These are phyloP conservation scores for Punctularia strigosozonata DNA, from an alignment of 768 basidiomycete genomes.

Conservation along the genomic window DNA sequence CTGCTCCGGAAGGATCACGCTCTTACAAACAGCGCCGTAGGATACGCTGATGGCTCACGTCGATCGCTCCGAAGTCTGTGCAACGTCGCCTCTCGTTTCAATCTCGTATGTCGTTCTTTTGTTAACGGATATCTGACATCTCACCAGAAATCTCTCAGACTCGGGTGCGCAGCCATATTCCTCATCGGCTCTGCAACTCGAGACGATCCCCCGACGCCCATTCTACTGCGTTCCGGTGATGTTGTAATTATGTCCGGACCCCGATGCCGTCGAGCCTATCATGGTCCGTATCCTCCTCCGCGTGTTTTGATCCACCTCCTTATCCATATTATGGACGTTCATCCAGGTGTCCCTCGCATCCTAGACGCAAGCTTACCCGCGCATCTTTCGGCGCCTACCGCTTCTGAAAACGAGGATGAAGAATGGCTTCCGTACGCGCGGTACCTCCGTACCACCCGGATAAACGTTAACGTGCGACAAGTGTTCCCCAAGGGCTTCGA, in stretches of 20 bases:
- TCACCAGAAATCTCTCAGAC: slow-evolving; percentile 27
- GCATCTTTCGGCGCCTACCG: slow-evolving; percentile 27
- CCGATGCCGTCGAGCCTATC: slow-evolving; percentile 76
- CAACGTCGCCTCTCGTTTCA: slow-evolving; percentile 85
- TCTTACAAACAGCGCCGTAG: too few relatives aligned
- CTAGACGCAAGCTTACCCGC: slow-evolving; percentile 69
- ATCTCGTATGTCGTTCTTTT: slow-evolving; percentile 58
- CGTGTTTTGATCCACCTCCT: background rate
- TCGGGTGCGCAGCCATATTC: slow-evolving; percentile 85
- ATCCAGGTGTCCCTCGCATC: slow-evolving; percentile 74
- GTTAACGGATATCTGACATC: background rate
- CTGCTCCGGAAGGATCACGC: too few relatives aligned
- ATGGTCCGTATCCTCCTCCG: slow-evolving; percentile 41
- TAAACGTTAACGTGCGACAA: slow-evolving; percentile 90
- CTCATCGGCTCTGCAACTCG: slow-evolving; percentile 80
- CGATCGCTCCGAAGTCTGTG: slow-evolving; percentile 92
- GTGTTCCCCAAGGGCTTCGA: slow-evolving; percentile 68
- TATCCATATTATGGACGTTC: background rate
- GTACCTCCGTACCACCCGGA: slow-evolving; percentile 58
- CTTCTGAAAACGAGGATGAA: slow-evolving; percentile 11
- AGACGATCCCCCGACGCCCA: slow-evolving; percentile 62
- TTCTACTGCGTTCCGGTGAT: slow-evolving; percentile 87
- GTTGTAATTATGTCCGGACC: slow-evolving; percentile 89
- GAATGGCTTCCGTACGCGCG: slow-evolving; percentile 53
- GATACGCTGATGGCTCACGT: slow-evolving; percentile 96